These are phyloP conservation scores for Candida stauntonica DNA, from an alignment of 805 yeast genomes.

Conservation along the genomic window DNA sequence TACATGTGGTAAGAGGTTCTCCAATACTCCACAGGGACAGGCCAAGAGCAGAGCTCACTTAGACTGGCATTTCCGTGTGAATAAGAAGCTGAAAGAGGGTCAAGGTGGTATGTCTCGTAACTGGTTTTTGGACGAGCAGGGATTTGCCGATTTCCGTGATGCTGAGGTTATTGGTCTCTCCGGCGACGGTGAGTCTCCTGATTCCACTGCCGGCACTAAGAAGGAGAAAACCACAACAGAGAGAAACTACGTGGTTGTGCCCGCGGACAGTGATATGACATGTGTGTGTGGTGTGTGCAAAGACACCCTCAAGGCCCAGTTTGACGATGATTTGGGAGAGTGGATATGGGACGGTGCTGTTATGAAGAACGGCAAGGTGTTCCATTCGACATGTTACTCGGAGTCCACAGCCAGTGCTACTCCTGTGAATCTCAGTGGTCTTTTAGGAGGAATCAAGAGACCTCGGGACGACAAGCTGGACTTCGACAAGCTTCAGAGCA, in stretches of 20 bases:
- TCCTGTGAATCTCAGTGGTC: not conserved
- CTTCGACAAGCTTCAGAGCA: slow-evolving; percentile 13
- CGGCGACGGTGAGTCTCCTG: slow-evolving; percentile 12
- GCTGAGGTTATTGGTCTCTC: slow-evolving; percentile 44
- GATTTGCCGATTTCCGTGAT: slow-evolving; percentile 74
- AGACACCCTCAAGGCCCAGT: slow-evolving; percentile 58
- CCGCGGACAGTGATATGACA: slow-evolving; percentile 38
- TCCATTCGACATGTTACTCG: slow-evolving; percentile 65
- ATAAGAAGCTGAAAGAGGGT: slow-evolving; percentile 63
- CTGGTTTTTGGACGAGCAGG: slow-evolving; percentile 72
- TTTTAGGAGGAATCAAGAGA: slow-evolving; percentile 10
- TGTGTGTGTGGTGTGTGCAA: slow-evolving; percentile 66
- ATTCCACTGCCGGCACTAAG: slow-evolving; percentile 8
- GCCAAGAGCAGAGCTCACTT: slow-evolving; percentile 59
- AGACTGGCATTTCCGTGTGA: slow-evolving; percentile 96
- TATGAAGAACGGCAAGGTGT: slow-evolving; percentile 43
- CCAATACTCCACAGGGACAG: slow-evolving; percentile 52
- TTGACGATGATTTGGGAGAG: slow-evolving; percentile 70
- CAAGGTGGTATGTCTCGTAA: slow-evolving; percentile 61
- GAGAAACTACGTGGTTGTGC: slow-evolving; percentile 27
- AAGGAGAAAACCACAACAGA: slow-evolving; percentile 11
- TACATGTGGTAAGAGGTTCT: slow-evolving; percentile 84
- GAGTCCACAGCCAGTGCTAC: slow-evolving; percentile 33
- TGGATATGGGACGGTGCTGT: slow-evolving; percentile 79
- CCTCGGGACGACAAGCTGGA: slow-evolving; percentile 14